Conservation (phyloP, 2,329 filamentous ascomycete species). For the Endocalyx cinctus region DNA sequence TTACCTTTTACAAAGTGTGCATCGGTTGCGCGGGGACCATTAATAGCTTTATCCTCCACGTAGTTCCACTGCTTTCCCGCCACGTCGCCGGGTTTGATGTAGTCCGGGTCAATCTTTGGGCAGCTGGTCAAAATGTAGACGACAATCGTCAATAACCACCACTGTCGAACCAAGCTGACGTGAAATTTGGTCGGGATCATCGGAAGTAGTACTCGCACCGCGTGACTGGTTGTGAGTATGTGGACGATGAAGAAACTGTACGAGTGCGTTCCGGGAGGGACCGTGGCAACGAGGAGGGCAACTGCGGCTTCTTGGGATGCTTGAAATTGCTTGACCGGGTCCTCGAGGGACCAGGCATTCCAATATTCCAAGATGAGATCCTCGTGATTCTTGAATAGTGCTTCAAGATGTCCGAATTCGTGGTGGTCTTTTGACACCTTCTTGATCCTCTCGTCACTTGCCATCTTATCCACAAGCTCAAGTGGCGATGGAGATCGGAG, state of each 20-base stretch:
- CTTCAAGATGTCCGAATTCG: constrained; percentile 59
- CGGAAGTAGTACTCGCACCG: constrained; percentile 79
- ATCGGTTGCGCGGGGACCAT: constrained; percentile 64
- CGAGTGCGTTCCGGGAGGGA: constrained; percentile 51
- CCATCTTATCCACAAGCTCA: constrained; percentile 67
- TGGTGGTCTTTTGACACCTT: constrained; percentile 56
- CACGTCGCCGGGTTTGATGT: constrained; percentile 56
- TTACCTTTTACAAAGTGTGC: constrained; percentile 81
- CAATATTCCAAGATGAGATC: constrained; percentile 77
- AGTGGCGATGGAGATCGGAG: constrained; percentile 59
- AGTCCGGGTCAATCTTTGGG: constrained; percentile 65
- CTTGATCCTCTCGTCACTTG: constrained; percentile 65
- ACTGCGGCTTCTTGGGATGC: constrained; percentile 61
- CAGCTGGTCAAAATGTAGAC: constrained; percentile 74
- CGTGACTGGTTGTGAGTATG: constrained; percentile 79
- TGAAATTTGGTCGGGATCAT: constrained; percentile 70
- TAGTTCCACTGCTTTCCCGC: constrained; percentile 70
- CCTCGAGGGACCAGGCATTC: constrained; percentile 75
- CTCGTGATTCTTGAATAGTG: constrained; percentile 65
- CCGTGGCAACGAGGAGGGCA: constrained; percentile 58
- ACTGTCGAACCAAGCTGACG: constrained; percentile 70
- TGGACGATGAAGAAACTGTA: constrained; percentile 86
- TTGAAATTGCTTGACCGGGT: constrained; percentile 70
- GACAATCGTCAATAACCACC: constrained; percentile 80
- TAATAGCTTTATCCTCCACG: constrained; percentile 66